Evolutionary conservation across 192 early-diverging fungal genomes (phyloP).

Genomic region (Spizellomyces sp.): DNA sequence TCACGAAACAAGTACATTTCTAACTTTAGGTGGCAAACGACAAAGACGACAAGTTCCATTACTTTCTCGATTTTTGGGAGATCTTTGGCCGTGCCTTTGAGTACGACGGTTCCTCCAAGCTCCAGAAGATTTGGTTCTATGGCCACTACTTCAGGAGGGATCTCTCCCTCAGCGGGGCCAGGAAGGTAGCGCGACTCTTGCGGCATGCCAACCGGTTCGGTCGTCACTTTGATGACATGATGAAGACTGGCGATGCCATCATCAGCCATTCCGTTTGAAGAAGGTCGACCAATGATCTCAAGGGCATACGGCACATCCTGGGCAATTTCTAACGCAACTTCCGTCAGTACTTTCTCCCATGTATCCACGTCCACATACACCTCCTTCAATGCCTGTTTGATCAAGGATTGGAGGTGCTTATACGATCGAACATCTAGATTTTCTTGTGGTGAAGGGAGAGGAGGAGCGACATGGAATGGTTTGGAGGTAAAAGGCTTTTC

Average conservation of each 20-base stretch:
- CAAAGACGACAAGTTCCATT: slow-evolving; percentile 38
- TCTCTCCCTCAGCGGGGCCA: neutral
- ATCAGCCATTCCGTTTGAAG: neutral
- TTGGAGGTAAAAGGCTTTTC: slow-evolving; percentile 7
- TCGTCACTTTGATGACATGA: slow-evolving; percentile 17
- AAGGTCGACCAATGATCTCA: slow-evolving; percentile 13
- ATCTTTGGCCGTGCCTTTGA: slow-evolving; percentile 24
- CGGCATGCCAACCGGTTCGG: slow-evolving; percentile 13
- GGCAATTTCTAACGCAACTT: slow-evolving; percentile 33
- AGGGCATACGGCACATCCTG: slow-evolving; percentile 35
- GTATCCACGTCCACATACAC: slow-evolving; percentile 18
- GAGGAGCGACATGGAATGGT: slow-evolving; percentile 4
- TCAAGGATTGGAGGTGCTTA: slow-evolving; percentile 17
- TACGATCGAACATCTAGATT: slow-evolving; percentile 26
- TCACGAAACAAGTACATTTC: slow-evolving; percentile 41
- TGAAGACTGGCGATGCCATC: neutral
- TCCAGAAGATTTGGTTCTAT: slow-evolving; percentile 9
- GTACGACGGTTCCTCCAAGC: slow-evolving; percentile 35
- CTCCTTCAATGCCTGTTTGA: slow-evolving; percentile 27
- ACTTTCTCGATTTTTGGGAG: slow-evolving; percentile 35
- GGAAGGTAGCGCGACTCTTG: slow-evolving; percentile 32
- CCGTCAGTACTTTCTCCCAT: slow-evolving; percentile 30
- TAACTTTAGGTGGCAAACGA: slow-evolving; percentile 39
- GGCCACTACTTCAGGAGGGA: neutral
- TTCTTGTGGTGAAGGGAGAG: slow-evolving; percentile 21